Base-by-base conservation (phyloP, 129 eudicot species). In the Pulicaria dysenterica region DNA sequence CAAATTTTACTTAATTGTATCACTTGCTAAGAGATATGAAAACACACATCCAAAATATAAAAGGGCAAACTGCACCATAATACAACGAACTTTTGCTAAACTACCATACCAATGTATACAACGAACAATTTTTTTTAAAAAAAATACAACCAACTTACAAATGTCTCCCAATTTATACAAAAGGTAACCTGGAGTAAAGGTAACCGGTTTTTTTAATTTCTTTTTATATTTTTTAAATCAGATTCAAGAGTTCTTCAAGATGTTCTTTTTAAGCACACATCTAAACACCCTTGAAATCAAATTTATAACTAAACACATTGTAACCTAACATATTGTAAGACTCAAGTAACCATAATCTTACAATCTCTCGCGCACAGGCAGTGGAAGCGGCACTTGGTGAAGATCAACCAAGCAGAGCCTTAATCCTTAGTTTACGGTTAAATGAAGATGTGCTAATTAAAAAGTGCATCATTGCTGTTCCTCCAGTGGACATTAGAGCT, bases 301-400 rank as follows among this genome's bases (percentile, higher is more conserved):
- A 13, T 6, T 43, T 37, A 24, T 42, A 24, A 24, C 2, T 24
- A 24, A 24, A 24, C 31, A 24, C 31, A 24, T 24, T 24, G 31
- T 24, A 24, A 24, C 31, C 31, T 24, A 24, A 24, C 31, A 24
- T 37, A 34, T 15, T 50, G 14, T 46, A 45, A 43, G 45, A 37
- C 45, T 67, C 19, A 7, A 45, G 56, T 59, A 36, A 63, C 69
- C 12, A 13, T 36, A 46, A 4, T 9, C 64, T 62, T 19, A n/a
- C 15, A 36, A 9, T 64, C 10, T 40, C 60, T 79, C 12, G 65
- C 53, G 8, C n/a, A 45, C 82, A 94, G 99, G 96, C 97, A 16
- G 95, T 94, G 79, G 99, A 90, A 76, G 87, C 86, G 40, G 99
- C 99, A 13, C 85, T 94, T 8, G 79, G 68, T 60, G 99, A 94